Base-by-base conservation (phyloP, 140 eudicot species). In the Senecio squalidus region DNA sequence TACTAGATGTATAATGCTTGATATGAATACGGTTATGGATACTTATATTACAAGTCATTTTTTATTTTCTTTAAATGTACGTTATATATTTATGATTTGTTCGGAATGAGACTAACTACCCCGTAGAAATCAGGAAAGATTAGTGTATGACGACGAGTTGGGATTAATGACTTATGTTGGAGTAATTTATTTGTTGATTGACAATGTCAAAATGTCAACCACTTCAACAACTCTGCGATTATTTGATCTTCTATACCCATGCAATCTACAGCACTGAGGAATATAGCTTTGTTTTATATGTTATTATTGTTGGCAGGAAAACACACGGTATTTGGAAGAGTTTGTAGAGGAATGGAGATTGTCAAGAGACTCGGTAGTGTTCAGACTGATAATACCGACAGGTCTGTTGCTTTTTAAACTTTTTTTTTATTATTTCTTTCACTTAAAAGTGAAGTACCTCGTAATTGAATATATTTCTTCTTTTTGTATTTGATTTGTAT, bases 241-340 rank as follows among this genome's bases (percentile, higher is more conserved):
- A 59, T 58, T 9, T 25, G 31, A 15, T 30, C n/a, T 29, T 31
- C 38, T 38, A 38, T 8, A n/a, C 47, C 46, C 39, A 43, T 28
- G 36, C 64, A 66, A 54, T 53, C 44, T 21, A 24, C 64, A 39
- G 28, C n/a, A 9, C 27, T 33, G 28, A 17, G 15, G 20, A n/a
- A 18, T 7, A 17, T 58, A 30, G 17, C 40, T 33, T 24, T 58
- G 50, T 34, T 46, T 47, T 29, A 20, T 6, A 27, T 34, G 25
- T 55, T 4, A 9, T 24, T 29, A 9, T 60, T 21, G 49, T 60
- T 11, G 49, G 8, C 91, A 92, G 98, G 98, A 60, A 92, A 92
- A 13, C 98, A 92, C 84, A 92, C 98, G 4, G 81, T 92, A 76
- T 92, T 92, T 75, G 98, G 98, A 56, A 79, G 98, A 72, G 92